phyloP scores from a whole-genome alignment of 495 filamentous ascomycete species.

The Letharia columbiana region DNA sequence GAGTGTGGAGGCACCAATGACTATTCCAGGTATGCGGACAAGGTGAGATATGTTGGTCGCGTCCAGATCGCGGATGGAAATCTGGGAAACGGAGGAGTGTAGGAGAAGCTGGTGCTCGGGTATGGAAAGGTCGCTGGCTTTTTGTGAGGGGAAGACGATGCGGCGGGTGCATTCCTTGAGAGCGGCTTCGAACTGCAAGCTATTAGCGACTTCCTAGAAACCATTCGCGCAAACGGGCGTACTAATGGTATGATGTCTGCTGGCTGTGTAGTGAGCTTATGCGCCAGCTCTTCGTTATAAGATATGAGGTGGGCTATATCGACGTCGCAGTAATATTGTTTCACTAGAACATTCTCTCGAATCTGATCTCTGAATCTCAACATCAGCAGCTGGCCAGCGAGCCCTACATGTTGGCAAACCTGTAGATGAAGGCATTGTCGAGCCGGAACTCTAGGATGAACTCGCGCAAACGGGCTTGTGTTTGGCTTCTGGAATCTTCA shows the following conservation, averaged over 20 bases:
- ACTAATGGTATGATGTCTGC: constrained; percentile 89
- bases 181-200: constrained; percentile 73
- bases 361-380: constrained; percentile 68
- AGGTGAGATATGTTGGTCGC: constrained; percentile 90
- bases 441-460: constrained; percentile 94
- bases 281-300: constrained; percentile 92
- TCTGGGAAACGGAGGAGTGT: constrained; percentile 81
- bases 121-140: constrained; percentile 53
- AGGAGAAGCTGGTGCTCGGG: constrained; percentile 94
- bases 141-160: constrained; percentile 75
- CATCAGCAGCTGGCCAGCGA: background rate
- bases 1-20: constrained; percentile 94
- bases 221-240: constrained; percentile 24
- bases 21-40: constrained; percentile 91
- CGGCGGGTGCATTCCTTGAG: constrained; percentile 83
- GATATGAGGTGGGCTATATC: constrained; percentile 94
- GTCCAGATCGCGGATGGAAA: constrained; percentile 89
- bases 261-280: constrained; percentile 83
- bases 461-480: constrained; percentile 50
- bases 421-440: constrained; percentile 93
- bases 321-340: constrained; percentile 94
- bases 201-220: constrained; percentile 14
- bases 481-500: constrained; percentile 49
- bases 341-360: constrained; percentile 87
- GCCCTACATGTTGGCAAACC: constrained; percentile 41